Conservation (phyloP, 2,329 filamentous ascomycete genomes). For the Hypoxylon sp. region DNA sequence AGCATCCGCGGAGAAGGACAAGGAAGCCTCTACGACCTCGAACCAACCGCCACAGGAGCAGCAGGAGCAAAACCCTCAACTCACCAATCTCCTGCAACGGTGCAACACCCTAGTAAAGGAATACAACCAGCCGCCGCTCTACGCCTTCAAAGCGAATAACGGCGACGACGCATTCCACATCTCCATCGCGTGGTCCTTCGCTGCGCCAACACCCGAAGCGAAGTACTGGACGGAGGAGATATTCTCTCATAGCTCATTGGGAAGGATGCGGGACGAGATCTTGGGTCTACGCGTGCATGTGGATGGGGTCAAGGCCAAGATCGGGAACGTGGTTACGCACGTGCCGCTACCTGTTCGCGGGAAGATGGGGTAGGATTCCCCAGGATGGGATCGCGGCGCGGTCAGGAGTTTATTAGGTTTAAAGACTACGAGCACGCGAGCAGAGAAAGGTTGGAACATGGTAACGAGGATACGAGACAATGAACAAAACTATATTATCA, state of each 20-base stretch:
- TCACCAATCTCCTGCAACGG: slow-evolving; percentile 73
- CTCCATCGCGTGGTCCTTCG: slow-evolving; percentile 88
- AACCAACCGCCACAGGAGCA: slow-evolving; percentile 48
- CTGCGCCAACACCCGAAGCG: slow-evolving; percentile 64
- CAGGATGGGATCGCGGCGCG: not conserved
- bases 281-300: slow-evolving; percentile 66
- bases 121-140: slow-evolving; percentile 80
- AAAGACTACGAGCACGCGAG: not conserved
- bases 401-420: not conserved
- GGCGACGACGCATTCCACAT: slow-evolving; percentile 79
- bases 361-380: slow-evolving; percentile 9
- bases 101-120: slow-evolving; percentile 74
- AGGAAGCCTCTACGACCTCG: not conserved
- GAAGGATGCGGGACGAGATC: slow-evolving; percentile 50
- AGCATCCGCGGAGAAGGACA: not conserved
- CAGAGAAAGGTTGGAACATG: not conserved
- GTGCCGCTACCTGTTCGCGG: slow-evolving; percentile 57
- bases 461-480: slow-evolving; percentile 7
- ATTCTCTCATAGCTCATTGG: slow-evolving; percentile 43
- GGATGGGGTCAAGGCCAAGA: slow-evolving; percentile 78
- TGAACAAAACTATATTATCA: not conserved
- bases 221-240: slow-evolving; percentile 55
- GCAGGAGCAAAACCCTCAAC: slow-evolving; percentile 63
- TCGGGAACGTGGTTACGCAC: slow-evolving; percentile 77
- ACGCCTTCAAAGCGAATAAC: slow-evolving; percentile 59